phyloP scores from a whole-genome alignment of 179 eudicot species.

The Silene coronaria region DNA sequence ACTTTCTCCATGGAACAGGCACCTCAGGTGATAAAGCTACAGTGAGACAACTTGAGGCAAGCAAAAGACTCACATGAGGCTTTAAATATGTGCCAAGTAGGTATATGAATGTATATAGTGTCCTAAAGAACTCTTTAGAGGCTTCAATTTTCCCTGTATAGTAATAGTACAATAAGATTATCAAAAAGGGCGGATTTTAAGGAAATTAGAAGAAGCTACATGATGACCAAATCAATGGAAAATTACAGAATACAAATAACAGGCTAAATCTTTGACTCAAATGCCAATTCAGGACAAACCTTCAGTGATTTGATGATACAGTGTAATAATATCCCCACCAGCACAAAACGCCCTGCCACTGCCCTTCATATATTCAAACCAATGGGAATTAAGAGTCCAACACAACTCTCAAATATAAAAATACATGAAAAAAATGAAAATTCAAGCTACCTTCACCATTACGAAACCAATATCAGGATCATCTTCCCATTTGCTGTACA shows the following conservation, averaged over 20 bases:
- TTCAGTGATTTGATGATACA: constrained; percentile 42
- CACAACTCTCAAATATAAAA: constrained; percentile 3
- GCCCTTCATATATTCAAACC: constrained; percentile 51
- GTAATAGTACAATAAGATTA: constrained; percentile 5
- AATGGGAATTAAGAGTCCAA: constrained; percentile 7
- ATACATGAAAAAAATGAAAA: background rate
- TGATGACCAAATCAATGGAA: background rate
- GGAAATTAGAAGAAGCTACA: constrained; percentile 4
- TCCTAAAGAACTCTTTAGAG: constrained; percentile 62
- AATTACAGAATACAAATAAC: background rate
- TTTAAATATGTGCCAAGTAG: constrained; percentile 75
- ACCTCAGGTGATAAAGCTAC: constrained; percentile 1
- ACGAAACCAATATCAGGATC: constrained; percentile 65
- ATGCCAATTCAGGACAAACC: constrained; percentile 33
- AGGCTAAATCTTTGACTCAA: too few relatives aligned
- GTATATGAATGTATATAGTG: constrained; percentile 62
- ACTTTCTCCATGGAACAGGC: background rate
- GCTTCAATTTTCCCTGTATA: constrained; percentile 69
- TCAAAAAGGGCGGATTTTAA: background rate
- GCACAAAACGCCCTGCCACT: constrained; percentile 90
- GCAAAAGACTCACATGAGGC: constrained; percentile 72
- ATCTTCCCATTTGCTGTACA: constrained; percentile 75
- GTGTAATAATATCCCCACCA: constrained; percentile 73
- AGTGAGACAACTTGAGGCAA: background rate
- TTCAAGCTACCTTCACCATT: constrained; percentile 53